These are phyloP conservation scores for Xylaria sp. DNA, from an alignment of 2,329 filamentous ascomycete species.

Conservation along the genomic window DNA sequence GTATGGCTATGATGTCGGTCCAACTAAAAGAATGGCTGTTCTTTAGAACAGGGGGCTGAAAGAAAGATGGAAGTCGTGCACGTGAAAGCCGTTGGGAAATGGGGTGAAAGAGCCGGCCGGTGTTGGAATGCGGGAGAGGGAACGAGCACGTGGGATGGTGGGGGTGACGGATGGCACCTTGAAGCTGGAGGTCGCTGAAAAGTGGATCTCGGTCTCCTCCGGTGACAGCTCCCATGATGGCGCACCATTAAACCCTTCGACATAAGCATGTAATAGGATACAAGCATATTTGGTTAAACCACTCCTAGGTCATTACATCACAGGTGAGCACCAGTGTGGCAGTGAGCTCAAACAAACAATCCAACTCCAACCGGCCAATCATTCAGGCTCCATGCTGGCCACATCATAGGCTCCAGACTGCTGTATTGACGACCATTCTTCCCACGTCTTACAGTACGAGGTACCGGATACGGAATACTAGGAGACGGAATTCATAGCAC, in stretches of 20 bases:
- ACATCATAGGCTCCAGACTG: not conserved
- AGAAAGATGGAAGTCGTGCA: not conserved
- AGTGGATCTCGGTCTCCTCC: not conserved
- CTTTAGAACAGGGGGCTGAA: not conserved
- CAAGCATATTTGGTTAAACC: not conserved
- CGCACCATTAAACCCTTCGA: no score
- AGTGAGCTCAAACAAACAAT: no score
- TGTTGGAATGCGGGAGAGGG: constrained; percentile 4
- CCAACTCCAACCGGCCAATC: constrained; percentile 17
- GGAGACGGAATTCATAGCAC: not conserved
- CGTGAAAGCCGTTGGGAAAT: constrained; percentile 8
- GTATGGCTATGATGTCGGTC: not conserved
- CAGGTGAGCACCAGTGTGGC: no score
- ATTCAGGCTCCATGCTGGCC: not conserved
- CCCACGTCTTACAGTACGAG: not conserved
- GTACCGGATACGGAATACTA: not conserved
- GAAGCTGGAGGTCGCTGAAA: constrained; percentile 1
- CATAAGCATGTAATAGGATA: not conserved
- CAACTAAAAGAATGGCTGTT: not conserved
- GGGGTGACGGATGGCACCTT: constrained; percentile 15
- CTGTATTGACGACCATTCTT: not conserved
- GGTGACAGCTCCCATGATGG: no score
- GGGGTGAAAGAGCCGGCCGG: not conserved
- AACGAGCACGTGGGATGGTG: constrained; percentile 19
- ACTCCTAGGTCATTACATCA: not conserved